Evolutionary conservation across 768 basidiomycete genomes (phyloP).

Genomic region (Kwoniella bestiolae): DNA sequence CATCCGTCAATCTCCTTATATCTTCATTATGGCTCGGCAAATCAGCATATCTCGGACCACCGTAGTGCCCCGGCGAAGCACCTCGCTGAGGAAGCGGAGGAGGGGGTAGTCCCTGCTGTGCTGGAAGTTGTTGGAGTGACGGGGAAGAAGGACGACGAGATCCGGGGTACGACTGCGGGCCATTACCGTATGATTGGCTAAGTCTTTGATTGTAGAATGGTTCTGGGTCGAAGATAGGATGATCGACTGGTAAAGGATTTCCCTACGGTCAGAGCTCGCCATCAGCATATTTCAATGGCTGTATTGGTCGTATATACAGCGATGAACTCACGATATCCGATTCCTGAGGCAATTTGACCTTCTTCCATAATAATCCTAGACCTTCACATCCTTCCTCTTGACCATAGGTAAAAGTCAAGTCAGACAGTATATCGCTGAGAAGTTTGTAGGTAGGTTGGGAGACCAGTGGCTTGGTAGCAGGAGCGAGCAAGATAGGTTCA

Average conservation of each 20-base stretch:
- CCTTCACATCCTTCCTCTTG: conserved; percentile 59
- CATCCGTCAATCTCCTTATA: conserved; percentile 77
- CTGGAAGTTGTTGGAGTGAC: conserved; percentile 20
- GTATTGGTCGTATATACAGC: no score
- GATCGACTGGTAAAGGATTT: conserved; percentile 45
- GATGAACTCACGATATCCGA: conserved; percentile 72
- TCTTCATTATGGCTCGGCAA: conserved; percentile 78
- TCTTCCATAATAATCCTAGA: conserved; percentile 76
- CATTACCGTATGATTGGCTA: conserved; percentile 61
- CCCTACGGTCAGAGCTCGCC: conserved; percentile 30
- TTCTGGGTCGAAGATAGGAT: conserved; percentile 57
- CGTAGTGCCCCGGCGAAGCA: conserved; percentile 26
- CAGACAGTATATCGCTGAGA: conserved; percentile 79
- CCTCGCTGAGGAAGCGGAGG: conserved; percentile 37
- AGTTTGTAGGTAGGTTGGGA: conserved; percentile 33
- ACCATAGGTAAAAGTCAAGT: conserved; percentile 73
- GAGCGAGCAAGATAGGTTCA: conserved; percentile 39
- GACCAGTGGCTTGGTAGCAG: conserved; percentile 37
- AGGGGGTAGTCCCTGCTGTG: conserved; percentile 32
- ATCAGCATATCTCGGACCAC: conserved; percentile 58
- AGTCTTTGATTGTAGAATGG: conserved; percentile 68
- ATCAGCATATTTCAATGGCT: neutral
- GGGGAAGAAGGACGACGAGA: conserved; percentile 33
- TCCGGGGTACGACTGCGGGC: conserved; percentile 9
- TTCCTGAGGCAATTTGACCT: conserved; percentile 76